These are phyloP conservation scores for Diplodia scrobiculata DNA, from an alignment of 2,329 filamentous ascomycete genomes.

Conservation along the genomic window DNA sequence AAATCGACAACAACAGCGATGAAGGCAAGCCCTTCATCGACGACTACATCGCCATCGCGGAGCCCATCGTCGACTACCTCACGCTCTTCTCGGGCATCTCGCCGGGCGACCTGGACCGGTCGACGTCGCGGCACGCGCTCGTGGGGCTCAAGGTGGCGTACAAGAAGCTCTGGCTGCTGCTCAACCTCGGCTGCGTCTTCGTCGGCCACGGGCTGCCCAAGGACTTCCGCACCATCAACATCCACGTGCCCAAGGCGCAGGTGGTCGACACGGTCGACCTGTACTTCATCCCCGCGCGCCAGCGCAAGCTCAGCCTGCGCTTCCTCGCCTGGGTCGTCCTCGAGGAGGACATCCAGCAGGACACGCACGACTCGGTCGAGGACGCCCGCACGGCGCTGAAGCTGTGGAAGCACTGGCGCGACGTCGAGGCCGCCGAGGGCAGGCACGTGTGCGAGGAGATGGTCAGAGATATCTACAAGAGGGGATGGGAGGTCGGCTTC, in stretches of 20 bases:
- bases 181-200: conserved; percentile 92
- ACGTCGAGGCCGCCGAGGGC: conserved; percentile 85
- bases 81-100: conserved; percentile 93
- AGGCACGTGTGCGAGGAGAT: conserved; percentile 81
- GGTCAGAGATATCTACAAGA: conserved; percentile 79
- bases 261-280: conserved; percentile 93
- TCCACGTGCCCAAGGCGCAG: conserved; percentile 86
- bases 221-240: conserved; percentile 97
- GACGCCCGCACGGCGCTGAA: conserved; percentile 89
- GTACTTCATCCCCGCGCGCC: conserved; percentile 78
- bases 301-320: conserved; percentile 85
- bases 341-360: conserved; percentile 89
- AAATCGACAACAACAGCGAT: conserved; percentile 40
- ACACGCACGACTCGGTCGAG: conserved; percentile 92
- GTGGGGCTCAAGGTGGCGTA: conserved; percentile 88
- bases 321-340: conserved; percentile 91
- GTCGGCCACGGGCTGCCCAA: conserved; percentile 91
- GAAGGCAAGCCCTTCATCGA: conserved; percentile 91
- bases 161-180: conserved; percentile 95
- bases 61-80: conserved; percentile 91
- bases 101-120: conserved; percentile 77
- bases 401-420: conserved; percentile 84
- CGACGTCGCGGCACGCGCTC: conserved; percentile 76
- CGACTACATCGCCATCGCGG: conserved; percentile 90
- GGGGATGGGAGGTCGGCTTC: conserved; percentile 59